Evolutionary conservation across 768 basidiomycete species (phyloP).

Genomic region (Kwoniella dendrophila): DNA sequence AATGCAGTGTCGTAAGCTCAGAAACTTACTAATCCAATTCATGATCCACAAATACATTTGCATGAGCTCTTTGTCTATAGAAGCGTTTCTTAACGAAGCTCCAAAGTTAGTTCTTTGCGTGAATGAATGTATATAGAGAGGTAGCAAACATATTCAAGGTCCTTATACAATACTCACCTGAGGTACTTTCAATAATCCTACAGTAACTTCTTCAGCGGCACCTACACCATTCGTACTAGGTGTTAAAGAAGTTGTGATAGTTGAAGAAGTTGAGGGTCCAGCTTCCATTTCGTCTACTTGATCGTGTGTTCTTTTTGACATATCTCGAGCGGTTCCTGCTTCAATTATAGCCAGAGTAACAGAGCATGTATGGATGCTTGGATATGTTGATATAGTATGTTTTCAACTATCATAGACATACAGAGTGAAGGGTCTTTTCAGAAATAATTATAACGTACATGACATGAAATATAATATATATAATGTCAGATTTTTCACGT

Average conservation of each 20-base stretch:
- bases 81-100: constrained; percentile 57
- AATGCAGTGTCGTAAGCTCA: no score
- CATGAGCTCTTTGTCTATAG: constrained; percentile 62
- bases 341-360: no score
- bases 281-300: constrained; percentile 15
- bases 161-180: constrained; percentile 28
- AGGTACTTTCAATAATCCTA: constrained; percentile 32
- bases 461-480: no score
- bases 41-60: constrained; percentile 64
- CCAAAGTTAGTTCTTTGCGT: not conserved
- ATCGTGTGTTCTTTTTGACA: constrained; percentile 20
- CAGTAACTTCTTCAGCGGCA: constrained; percentile 7
- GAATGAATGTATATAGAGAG: not conserved
- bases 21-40: constrained; percentile 71
- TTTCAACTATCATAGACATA: no score
- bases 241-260: not conserved
- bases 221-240: not conserved
- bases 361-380: no score
- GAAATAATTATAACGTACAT: no score
- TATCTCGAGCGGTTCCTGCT: no score
- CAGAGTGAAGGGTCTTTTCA: no score
- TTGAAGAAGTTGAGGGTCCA: constrained; percentile 16
- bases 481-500: not conserved
- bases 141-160: not conserved
- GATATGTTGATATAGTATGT: no score